Conservation (phyloP, 2,329 filamentous ascomycete genomes). For the Metarhizium guizhouense region DNA sequence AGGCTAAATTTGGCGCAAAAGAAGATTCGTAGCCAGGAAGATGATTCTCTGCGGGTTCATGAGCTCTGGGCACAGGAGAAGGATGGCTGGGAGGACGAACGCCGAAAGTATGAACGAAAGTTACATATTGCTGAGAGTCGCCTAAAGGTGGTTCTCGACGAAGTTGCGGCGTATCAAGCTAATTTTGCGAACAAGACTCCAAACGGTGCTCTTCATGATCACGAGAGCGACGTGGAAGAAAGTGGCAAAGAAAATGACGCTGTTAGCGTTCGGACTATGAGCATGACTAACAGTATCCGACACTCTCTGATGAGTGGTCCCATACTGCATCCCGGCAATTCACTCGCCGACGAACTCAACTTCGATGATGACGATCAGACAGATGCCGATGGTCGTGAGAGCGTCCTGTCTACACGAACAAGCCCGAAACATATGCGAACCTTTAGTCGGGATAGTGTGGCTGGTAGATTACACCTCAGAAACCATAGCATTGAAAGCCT, state of each 20-base stretch:
- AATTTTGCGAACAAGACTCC: constrained; percentile 35
- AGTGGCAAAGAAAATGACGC: constrained; percentile 58
- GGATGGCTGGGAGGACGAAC: constrained; percentile 75
- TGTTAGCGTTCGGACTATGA: constrained; percentile 63
- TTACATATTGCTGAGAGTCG: constrained; percentile 85
- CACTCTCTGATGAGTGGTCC: constrained; percentile 59
- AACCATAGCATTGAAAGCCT: constrained; percentile 52
- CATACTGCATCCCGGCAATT: constrained; percentile 56
- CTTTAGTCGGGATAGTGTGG: constrained; percentile 48
- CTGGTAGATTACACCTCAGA: constrained; percentile 39
- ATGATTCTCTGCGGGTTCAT: constrained; percentile 71
- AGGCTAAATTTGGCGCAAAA: constrained; percentile 73
- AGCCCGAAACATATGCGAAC: constrained; percentile 40
- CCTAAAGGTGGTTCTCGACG: constrained; percentile 74
- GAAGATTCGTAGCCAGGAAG: constrained; percentile 69
- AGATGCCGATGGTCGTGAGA: constrained; percentile 62
- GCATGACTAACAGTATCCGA: constrained; percentile 62
- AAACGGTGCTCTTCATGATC: constrained; percentile 22
- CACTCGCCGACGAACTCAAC: constrained; percentile 82
- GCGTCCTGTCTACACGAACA: constrained; percentile 40
- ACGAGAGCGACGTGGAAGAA: constrained; percentile 54
- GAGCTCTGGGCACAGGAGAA: constrained; percentile 78
- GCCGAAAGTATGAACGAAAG: constrained; percentile 71
- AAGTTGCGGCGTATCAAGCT: constrained; percentile 65
- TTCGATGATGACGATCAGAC: constrained; percentile 69